Conservation (phyloP, 2,329 filamentous ascomycete genomes). For the Aspergillus pseudoviridinutans region DNA sequence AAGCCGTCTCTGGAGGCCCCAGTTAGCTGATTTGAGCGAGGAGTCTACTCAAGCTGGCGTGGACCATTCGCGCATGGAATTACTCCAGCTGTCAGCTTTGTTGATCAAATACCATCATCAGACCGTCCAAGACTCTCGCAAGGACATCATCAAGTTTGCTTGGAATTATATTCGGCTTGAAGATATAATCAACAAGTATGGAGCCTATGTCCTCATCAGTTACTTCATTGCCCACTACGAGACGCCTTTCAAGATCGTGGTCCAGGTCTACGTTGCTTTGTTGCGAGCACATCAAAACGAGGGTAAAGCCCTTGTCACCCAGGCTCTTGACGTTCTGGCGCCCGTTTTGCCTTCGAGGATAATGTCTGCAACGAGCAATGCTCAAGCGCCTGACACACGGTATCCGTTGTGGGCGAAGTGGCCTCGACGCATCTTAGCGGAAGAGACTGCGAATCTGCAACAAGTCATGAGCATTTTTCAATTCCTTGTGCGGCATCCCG, state of each 20-base stretch:
- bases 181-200: slow-evolving; percentile 98
- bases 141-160: slow-evolving; percentile 98
- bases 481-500: slow-evolving; percentile 87
- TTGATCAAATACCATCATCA: slow-evolving; percentile 91
- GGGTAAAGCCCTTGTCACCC: slow-evolving; percentile 84
- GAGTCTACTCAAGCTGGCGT: slow-evolving; percentile 81
- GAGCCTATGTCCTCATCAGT: slow-evolving; percentile 91
- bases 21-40: slow-evolving; percentile 74
- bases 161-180: slow-evolving; percentile 99
- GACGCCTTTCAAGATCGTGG: slow-evolving; percentile 91
- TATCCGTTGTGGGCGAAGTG: slow-evolving; percentile 83
- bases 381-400: slow-evolving; percentile 64
- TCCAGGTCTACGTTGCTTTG: slow-evolving; percentile 89
- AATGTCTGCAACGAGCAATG: slow-evolving; percentile 40
- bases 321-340: slow-evolving; percentile 91
- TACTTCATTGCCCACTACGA: slow-evolving; percentile 98
- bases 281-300: slow-evolving; percentile 93
- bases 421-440: slow-evolving; percentile 82
- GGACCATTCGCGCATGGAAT: slow-evolving; percentile 93
- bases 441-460: slow-evolving; percentile 91
- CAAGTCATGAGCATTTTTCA: slow-evolving; percentile 98
- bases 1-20: slow-evolving; percentile 88
- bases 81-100: slow-evolving; percentile 90
- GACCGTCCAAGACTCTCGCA: slow-evolving; percentile 83
- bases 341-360: slow-evolving; percentile 87